A percentile compares a stretch with the other conserved stretches of the same genome.
Conservation (phyloP, 441 rosid species). For the Isatis lusitanica region DNA sequence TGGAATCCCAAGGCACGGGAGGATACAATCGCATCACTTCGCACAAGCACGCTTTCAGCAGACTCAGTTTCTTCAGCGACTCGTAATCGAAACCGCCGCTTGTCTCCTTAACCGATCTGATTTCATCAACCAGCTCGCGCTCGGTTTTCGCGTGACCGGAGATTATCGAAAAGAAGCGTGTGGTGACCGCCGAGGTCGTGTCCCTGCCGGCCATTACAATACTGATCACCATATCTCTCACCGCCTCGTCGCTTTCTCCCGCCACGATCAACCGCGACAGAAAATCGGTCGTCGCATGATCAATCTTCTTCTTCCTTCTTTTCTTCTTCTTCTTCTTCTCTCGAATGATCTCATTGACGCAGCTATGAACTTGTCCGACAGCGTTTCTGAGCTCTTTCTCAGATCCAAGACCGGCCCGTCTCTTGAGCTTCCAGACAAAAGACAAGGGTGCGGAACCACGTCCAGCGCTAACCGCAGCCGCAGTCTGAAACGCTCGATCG, state of each 20-base stretch:
- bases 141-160: slow-evolving; percentile 35
- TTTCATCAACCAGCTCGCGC: slow-evolving; percentile 39
- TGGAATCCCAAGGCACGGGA: slow-evolving; percentile 73
- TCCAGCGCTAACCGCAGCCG: slow-evolving; percentile 59
- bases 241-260: slow-evolving; percentile 51
- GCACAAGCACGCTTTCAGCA: slow-evolving; percentile 49
- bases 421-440: slow-evolving; percentile 72
- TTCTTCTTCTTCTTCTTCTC: slow-evolving; percentile 42
- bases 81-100: slow-evolving; percentile 40
- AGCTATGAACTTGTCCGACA: slow-evolving; percentile 47
- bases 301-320: slow-evolving; percentile 48
- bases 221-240: slow-evolving; percentile 56
- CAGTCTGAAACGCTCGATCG: slow-evolving; percentile 58
- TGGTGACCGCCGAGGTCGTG: slow-evolving; percentile 60
- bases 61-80: slow-evolving; percentile 50
- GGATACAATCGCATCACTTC: slow-evolving; percentile 68
- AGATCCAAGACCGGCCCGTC: slow-evolving; percentile 59
- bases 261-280: slow-evolving; percentile 55
- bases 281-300: slow-evolving; percentile 41
- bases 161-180: slow-evolving; percentile 59
- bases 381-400: slow-evolving; percentile 62
- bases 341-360: slow-evolving; percentile 44
- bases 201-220: slow-evolving; percentile 64
- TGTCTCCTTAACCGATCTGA: slow-evolving; percentile 5
- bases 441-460: slow-evolving; percentile 66